Base-by-base conservation (phyloP, 164 flowering plant species). In the Taxillus chinensis region DNA sequence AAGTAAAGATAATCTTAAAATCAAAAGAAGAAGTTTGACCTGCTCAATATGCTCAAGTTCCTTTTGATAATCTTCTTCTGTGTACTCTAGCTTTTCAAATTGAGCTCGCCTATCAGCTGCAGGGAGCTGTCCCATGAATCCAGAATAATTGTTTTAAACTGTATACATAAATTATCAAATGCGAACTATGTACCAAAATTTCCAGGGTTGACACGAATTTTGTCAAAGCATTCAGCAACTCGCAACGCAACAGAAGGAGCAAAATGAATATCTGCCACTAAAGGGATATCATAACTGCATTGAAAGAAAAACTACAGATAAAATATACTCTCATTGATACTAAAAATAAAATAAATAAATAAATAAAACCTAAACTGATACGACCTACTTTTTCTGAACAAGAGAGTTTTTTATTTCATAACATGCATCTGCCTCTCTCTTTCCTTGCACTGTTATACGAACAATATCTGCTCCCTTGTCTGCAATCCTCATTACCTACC, bases 31-130 rank as follows among this genome's bases (percentile, higher is more conserved):
- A 59, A 7, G n/a, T 17, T 66, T 73, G 40, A 92, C 98, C 90
- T 87, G 65, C 70, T 92, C 96, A 71, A 92, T 90, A 69, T 92
- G 98, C 80, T 87, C 90, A 70, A 92, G 92, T 83, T 92, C 98
- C 75, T 90, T 84, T 65, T 90, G 89, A 70, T 92, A 92, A 60
- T 90, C 98, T 2, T 92, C 96, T 45, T 92, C 96, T 38, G 96
- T 86, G 77, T 87, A 92, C 70, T 92, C 98, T 60, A 90, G 70
- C 75, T 65, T 60, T 78, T 86, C 96, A 80, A 92, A 92, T 70
- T 92, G 98, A 43, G 98, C 98, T 52, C 98, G 75, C 68, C 98
- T 82, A 74, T 92, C 98, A 78, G 98, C 98, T 92, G 87, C 75
- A 79, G 70, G 61, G 41, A 72, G 71, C 41, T 40, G 58, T 41